These are phyloP conservation scores for Thermomucor indicae-seudaticae DNA, from an alignment of 371 early-diverging fungal genomes.

Conservation along the genomic window DNA sequence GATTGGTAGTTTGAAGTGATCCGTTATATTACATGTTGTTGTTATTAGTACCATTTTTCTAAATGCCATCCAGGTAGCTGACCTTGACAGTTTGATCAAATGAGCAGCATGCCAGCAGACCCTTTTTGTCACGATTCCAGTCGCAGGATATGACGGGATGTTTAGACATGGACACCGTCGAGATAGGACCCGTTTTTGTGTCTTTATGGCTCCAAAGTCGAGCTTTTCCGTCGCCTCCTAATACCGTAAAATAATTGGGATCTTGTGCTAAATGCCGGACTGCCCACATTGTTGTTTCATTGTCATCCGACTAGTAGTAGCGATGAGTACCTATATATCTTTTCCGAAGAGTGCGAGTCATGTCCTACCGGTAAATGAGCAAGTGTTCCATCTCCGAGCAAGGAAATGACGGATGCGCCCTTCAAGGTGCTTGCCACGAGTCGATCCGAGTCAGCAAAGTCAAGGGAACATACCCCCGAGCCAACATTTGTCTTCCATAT, in stretches of 20 bases:
- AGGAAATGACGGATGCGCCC: slow-evolving; percentile 40
- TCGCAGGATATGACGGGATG: slow-evolving; percentile 48
- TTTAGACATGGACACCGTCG: slow-evolving; percentile 18
- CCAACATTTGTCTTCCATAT: slow-evolving; percentile 72
- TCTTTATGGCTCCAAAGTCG: slow-evolving; percentile 34
- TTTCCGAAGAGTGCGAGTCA: background rate
- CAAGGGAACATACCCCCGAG: slow-evolving; percentile 69
- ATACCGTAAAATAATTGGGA: slow-evolving; percentile 57
- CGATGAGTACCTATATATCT: background rate
- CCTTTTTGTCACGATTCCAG: slow-evolving; percentile 49
- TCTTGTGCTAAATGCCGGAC: slow-evolving; percentile 69
- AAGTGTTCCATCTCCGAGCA: slow-evolving; percentile 6
- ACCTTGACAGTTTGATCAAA: slow-evolving; percentile 51
- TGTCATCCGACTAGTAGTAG: background rate
- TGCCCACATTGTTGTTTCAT: slow-evolving; percentile 67
- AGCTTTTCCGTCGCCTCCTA: slow-evolving; percentile 63
- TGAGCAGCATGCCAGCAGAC: slow-evolving; percentile 47
- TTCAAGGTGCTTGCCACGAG: slow-evolving; percentile 50
- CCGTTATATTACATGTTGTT: too few relatives aligned
- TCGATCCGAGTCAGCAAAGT: slow-evolving; percentile 48
- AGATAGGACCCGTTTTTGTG: background rate
- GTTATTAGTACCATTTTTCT: too few relatives aligned
- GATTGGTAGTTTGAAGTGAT: too few relatives aligned
- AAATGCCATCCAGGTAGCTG: too few relatives aligned
- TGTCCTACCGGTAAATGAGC: slow-evolving; percentile 23